Conservation (phyloP, 2,329 filamentous ascomycete species). For the Fusarium napiforme region DNA sequence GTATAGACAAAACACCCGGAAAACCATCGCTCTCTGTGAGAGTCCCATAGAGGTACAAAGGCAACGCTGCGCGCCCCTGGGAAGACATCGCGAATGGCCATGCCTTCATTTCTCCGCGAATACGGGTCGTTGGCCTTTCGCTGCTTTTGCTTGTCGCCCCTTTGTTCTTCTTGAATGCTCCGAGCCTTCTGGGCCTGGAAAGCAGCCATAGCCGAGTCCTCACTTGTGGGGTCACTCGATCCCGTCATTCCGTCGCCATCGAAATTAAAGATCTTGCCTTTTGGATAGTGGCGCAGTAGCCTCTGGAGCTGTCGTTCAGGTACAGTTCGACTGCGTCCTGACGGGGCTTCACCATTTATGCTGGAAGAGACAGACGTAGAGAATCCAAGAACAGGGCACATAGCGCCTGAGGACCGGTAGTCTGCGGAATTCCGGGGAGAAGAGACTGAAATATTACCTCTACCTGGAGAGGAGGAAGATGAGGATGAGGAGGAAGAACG, state of each 20-base stretch:
- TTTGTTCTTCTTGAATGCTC: background rate
- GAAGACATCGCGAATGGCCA: slow-evolving; percentile 50
- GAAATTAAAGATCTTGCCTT: slow-evolving; percentile 60
- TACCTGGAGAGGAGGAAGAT: slow-evolving; percentile 12
- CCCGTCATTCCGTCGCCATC: slow-evolving; percentile 51
- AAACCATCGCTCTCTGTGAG: slow-evolving; percentile 58
- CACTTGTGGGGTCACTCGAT: slow-evolving; percentile 46
- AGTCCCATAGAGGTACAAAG: slow-evolving; percentile 61
- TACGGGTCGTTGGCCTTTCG: slow-evolving; percentile 9
- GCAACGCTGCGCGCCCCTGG: slow-evolving; percentile 58
- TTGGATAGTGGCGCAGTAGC: slow-evolving; percentile 52
- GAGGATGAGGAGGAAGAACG: slow-evolving; percentile 19
- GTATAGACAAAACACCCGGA: slow-evolving; percentile 64
- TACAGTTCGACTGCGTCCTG: background rate
- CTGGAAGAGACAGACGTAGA: slow-evolving; percentile 50
- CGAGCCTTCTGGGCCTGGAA: background rate
- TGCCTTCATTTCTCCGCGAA: slow-evolving; percentile 32
- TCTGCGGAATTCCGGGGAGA: slow-evolving; percentile 36
- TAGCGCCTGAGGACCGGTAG: slow-evolving; percentile 26
- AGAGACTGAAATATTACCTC: background rate
- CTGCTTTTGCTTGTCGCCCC: background rate
- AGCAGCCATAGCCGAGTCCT: slow-evolving; percentile 27
- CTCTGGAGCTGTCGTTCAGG: slow-evolving; percentile 20
- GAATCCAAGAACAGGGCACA: slow-evolving; percentile 52
- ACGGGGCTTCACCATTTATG: slow-evolving; percentile 44